A percentile compares a stretch with the other conserved stretches of the same genome.
Conservation (phyloP, 2,329 filamentous ascomycete species). For the Aspergillus alliaceus region DNA sequence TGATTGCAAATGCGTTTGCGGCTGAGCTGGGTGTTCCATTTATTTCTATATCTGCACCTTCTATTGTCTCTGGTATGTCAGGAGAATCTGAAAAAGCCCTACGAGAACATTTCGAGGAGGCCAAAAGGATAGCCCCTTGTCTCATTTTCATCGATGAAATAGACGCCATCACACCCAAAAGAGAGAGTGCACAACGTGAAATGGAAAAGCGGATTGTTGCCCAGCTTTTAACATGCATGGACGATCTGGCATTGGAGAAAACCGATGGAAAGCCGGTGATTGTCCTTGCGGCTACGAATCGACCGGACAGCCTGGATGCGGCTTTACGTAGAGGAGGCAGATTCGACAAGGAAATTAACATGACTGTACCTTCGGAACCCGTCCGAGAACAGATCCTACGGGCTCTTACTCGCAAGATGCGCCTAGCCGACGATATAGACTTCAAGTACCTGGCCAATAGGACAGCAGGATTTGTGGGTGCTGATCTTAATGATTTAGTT, state of each 20-base stretch:
- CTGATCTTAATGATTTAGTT: conserved; percentile 75
- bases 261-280: conserved; percentile 77
- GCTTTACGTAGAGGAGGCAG: conserved; percentile 70
- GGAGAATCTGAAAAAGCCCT: conserved; percentile 87
- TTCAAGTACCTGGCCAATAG: conserved; percentile 73
- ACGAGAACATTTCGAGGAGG: conserved; percentile 82
- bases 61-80: conserved; percentile 81
- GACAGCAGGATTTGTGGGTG: conserved; percentile 90
- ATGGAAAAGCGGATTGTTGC: conserved; percentile 86
- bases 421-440: conserved; percentile 69
- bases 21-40: conserved; percentile 74
- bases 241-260: conserved; percentile 70
- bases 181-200: conserved; percentile 78
- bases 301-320: conserved; percentile 81
- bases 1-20: conserved; percentile 77
- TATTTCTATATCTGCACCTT: conserved; percentile 78
- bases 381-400: conserved; percentile 76
- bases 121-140: conserved; percentile 80
- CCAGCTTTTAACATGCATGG: conserved; percentile 84
- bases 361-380: conserved; percentile 79
- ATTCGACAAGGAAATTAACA: conserved; percentile 82
- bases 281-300: conserved; percentile 87
- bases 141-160: conserved; percentile 91
- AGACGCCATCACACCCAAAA: conserved; percentile 84
- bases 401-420: conserved; percentile 67